Evolutionary conservation across 2,329 filamentous ascomycete species (phyloP).

Genomic region (Didymella keratinophila): DNA sequence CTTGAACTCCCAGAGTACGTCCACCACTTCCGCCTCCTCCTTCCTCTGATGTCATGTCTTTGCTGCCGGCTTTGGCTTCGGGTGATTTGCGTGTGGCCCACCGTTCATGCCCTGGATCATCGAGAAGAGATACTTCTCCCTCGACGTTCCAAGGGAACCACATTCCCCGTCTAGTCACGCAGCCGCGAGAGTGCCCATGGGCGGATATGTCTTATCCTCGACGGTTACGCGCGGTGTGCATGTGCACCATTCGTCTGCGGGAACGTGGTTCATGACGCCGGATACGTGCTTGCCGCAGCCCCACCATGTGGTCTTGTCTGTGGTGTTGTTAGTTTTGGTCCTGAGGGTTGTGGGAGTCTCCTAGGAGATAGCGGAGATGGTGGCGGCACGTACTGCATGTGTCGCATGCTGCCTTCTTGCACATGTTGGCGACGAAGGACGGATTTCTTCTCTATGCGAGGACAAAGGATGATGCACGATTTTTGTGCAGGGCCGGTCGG

Average conservation of each 20-base stretch:
- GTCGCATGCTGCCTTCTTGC: constrained; percentile 68
- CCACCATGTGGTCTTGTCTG: constrained; percentile 68
- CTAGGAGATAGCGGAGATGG: constrained; percentile 13
- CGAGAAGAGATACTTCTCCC: constrained; percentile 19
- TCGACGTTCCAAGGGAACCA: constrained; percentile 15
- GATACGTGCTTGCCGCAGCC: constrained; percentile 71
- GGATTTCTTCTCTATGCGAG: background rate
- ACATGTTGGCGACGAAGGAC: constrained; percentile 59
- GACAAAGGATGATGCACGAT: constrained; percentile 4
- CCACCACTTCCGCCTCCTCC: background rate
- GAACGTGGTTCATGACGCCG: constrained; percentile 67
- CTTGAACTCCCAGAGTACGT: background rate
- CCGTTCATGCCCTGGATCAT: constrained; percentile 22
- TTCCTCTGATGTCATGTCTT: constrained; percentile 20
- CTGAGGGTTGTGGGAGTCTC: background rate
- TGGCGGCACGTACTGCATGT: constrained; percentile 64
- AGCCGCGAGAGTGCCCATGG: constrained; percentile 59
- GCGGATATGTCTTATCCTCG: constrained; percentile 70
- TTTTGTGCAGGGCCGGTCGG: background rate
- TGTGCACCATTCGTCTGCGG: constrained; percentile 67
- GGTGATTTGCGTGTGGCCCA: constrained; percentile 21
- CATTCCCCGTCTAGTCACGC: constrained; percentile 37
- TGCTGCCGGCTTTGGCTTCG: constrained; percentile 9
- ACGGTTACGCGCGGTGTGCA: constrained; percentile 70
- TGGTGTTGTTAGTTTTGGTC: background rate